phyloP scores from a whole-genome alignment of 1,284 basidiomycete genomes.

The Waitea zeae region DNA sequence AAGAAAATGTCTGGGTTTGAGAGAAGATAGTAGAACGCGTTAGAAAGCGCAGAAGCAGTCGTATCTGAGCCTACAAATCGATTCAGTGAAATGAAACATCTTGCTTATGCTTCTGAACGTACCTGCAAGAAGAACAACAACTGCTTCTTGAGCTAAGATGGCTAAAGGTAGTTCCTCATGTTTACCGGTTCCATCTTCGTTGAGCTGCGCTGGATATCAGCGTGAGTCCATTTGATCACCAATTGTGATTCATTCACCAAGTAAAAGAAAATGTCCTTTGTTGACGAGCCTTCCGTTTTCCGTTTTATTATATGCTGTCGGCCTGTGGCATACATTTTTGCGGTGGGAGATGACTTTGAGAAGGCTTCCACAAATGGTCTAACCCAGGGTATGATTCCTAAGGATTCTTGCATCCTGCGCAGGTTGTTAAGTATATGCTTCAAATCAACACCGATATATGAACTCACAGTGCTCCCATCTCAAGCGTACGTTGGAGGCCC shows the following conservation, averaged over 20 bases:
- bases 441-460: no score
- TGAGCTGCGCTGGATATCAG: slow-evolving; percentile 3
- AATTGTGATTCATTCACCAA: slow-evolving; percentile 9
- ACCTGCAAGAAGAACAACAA: slow-evolving; percentile 10
- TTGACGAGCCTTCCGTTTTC: slow-evolving; percentile 7
- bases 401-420: neutral
- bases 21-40: slow-evolving; percentile 5
- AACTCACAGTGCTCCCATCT: no score
- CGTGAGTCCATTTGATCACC: neutral
- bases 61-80: slow-evolving; percentile 16
- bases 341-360: neutral
- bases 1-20: slow-evolving; percentile 9
- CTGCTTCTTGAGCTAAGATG: slow-evolving; percentile 4
- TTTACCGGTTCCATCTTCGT: slow-evolving; percentile 5
- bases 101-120: neutral
- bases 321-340: neutral
- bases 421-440: neutral
- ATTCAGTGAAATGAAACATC: neutral
- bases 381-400: neutral
- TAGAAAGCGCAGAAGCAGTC: slow-evolving; percentile 7
- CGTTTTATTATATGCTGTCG: neutral
- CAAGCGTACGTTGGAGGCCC: no score
- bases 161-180: slow-evolving; percentile 1
- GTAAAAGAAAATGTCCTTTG: slow-evolving; percentile 14
- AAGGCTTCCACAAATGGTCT: neutral